phyloP scores from a whole-genome alignment of 352 stramenopile species.

The Phytophthora citricola region DNA sequence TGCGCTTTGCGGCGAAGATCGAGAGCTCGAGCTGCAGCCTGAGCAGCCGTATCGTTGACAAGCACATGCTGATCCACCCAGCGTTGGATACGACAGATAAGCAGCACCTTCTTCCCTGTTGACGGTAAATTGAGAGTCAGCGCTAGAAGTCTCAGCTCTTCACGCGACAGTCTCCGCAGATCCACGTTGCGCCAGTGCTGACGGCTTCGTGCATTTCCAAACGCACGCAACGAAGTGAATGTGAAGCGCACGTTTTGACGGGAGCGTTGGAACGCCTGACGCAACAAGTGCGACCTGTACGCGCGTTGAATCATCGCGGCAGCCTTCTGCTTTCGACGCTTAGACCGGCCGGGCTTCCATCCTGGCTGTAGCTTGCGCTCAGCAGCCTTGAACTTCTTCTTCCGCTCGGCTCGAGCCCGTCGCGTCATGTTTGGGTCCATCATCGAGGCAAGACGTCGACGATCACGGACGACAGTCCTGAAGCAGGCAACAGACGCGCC shows the following conservation, averaged over 20 bases:
- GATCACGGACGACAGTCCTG: conserved; percentile 17
- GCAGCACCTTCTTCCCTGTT: conserved; percentile 78
- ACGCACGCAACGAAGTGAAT: conserved; percentile 60
- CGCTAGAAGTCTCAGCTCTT: conserved; percentile 69
- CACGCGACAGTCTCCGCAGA: conserved; percentile 59
- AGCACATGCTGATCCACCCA: conserved; percentile 78
- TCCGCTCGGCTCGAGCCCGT: conserved; percentile 26
- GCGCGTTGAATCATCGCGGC: conserved; percentile 75
- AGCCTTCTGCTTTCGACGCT: conserved; percentile 53
- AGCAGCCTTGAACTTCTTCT: conserved; percentile 44
- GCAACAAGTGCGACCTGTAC: conserved; percentile 69
- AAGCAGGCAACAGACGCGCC: conserved; percentile 43
- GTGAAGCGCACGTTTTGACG: conserved; percentile 50
- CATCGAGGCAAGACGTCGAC: conserved; percentile 9
- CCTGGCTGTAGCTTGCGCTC: conserved; percentile 63
- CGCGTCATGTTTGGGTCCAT: conserved; percentile 31
- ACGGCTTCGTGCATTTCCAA: conserved; percentile 58
- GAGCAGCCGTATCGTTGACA: conserved; percentile 59
- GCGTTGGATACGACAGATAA: conserved; percentile 76
- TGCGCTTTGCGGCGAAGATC: conserved; percentile 68
- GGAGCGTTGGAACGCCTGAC: conserved; percentile 59
- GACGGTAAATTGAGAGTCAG: conserved; percentile 74
- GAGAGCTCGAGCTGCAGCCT: conserved; percentile 59
- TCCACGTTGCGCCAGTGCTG: conserved; percentile 65
- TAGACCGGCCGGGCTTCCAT: conserved; percentile 48